These are phyloP conservation scores for Fusarium palustre DNA, from an alignment of 2,329 filamentous ascomycete species.

Conservation along the genomic window DNA sequence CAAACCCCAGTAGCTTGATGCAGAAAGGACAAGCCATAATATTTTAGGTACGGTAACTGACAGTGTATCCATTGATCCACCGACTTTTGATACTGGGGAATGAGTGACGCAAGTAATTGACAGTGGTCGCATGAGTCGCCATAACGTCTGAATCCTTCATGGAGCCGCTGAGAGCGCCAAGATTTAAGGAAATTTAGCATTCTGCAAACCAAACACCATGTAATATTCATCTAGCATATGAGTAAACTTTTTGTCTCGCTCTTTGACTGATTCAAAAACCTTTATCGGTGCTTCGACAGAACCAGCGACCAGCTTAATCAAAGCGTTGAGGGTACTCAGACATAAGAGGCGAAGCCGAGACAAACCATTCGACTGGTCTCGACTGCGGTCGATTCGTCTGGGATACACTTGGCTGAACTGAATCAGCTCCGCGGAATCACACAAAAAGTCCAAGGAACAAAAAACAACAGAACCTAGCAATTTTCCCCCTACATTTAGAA, in stretches of 20 bases:
- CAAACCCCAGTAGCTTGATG: neutral
- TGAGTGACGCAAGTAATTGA: slow-evolving; percentile 26
- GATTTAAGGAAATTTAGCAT: neutral
- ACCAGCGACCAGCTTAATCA: neutral
- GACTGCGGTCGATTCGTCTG: neutral
- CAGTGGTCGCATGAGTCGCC: slow-evolving; percentile 2
- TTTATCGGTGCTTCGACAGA: neutral
- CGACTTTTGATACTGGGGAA: neutral
- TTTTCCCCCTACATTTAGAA: slow-evolving; percentile 10
- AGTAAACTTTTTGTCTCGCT: neutral
- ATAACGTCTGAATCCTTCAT: slow-evolving; percentile 3
- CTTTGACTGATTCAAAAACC: neutral
- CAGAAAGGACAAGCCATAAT: neutral
- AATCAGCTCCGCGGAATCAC: neutral
- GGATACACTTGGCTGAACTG: neutral
- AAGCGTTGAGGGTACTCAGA: neutral
- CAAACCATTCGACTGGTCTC: slow-evolving; percentile 3
- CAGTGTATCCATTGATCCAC: slow-evolving; percentile 6
- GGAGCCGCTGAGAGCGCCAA: neutral
- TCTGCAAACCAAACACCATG: neutral
- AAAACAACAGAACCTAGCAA: neutral
- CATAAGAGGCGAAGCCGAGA: slow-evolving; percentile 4
- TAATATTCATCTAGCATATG: neutral
- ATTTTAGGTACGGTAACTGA: neutral
- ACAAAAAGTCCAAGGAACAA: neutral